Conservation (phyloP, 1,139 yeast species). For the Geotrichum restrictum region DNA sequence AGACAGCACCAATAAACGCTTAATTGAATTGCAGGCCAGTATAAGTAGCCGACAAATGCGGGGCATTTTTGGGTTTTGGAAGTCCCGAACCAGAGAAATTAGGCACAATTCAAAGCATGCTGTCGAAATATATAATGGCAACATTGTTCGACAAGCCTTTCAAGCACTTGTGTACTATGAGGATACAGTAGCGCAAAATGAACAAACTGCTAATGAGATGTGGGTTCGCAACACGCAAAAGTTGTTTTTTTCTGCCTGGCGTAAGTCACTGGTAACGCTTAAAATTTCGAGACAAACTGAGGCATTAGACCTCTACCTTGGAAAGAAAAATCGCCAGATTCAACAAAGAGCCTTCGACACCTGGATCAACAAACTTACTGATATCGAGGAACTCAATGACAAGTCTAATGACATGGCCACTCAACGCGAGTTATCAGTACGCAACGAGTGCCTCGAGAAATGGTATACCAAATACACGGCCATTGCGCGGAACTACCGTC, state of each 20-base stretch:
- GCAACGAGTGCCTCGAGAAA: neutral
- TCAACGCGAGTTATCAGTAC: neutral
- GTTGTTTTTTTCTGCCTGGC: constrained; percentile 3
- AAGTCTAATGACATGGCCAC: constrained; percentile 1
- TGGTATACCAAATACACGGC: constrained; percentile 2
- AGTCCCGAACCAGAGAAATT: neutral
- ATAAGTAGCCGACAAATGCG: neutral
- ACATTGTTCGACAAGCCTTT: constrained; percentile 12
- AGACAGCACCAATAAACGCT: neutral
- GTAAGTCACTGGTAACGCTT: neutral
- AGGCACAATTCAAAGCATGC: neutral
- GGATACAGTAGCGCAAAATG: neutral
- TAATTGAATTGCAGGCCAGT: neutral
- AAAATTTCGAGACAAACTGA: neutral
- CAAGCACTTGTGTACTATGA: constrained; percentile 4
- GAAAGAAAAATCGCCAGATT: neutral
- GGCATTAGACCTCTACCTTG: neutral
- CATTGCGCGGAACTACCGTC: constrained; percentile 6
- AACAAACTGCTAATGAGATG: constrained; percentile 4
- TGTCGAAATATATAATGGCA: constrained; percentile 6
- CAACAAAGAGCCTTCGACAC: neutral
- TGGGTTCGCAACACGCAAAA: neutral
- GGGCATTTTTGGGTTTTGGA: constrained; percentile 4
- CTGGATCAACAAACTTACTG: constrained; percentile 8
- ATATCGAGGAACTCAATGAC: constrained; percentile 12